A percentile compares a stretch with the other conserved stretches of the same genome.
Conservation (phyloP, 129 eudicot species). For the Kitagawia praeruptora region DNA sequence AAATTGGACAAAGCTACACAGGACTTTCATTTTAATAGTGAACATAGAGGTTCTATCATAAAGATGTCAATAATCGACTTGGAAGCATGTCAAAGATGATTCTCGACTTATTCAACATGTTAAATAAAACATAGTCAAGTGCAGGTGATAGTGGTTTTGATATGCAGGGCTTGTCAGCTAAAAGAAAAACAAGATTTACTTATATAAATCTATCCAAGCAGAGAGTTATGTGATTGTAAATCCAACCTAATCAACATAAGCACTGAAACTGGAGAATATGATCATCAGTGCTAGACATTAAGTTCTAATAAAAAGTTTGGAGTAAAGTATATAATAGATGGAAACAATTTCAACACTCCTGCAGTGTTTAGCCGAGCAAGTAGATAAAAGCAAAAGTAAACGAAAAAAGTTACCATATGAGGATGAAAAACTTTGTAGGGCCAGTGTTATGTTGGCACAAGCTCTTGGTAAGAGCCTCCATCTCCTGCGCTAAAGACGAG, state of each 20-base stretch:
- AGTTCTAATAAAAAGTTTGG: background rate
- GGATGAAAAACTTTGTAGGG: background rate
- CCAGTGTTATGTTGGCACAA: constrained; percentile 22
- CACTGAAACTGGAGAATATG: background rate
- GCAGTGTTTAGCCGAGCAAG: background rate
- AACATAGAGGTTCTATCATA: background rate
- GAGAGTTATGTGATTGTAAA: background rate
- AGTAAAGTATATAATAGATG: background rate
- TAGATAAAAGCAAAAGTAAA: background rate
- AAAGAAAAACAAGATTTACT: background rate
- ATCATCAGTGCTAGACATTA: background rate
- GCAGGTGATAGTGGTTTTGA: background rate
- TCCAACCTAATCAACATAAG: background rate
- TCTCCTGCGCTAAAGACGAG: constrained; percentile 8
- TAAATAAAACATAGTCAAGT: background rate
- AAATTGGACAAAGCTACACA: background rate
- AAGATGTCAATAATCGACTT: background rate
- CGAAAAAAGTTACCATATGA: background rate
- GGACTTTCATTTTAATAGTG: background rate
- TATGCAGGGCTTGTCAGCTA: background rate
- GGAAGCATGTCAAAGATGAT: background rate
- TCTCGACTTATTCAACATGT: background rate
- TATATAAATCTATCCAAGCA: background rate
- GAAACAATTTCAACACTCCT: background rate
- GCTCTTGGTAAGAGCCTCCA: constrained; percentile 9